Percentiles rank a stretch among this genome's conserved stretches.
Conservation (phyloP, 2,329 filamentous ascomycete genomes). For the Metarhizium rileyi region DNA sequence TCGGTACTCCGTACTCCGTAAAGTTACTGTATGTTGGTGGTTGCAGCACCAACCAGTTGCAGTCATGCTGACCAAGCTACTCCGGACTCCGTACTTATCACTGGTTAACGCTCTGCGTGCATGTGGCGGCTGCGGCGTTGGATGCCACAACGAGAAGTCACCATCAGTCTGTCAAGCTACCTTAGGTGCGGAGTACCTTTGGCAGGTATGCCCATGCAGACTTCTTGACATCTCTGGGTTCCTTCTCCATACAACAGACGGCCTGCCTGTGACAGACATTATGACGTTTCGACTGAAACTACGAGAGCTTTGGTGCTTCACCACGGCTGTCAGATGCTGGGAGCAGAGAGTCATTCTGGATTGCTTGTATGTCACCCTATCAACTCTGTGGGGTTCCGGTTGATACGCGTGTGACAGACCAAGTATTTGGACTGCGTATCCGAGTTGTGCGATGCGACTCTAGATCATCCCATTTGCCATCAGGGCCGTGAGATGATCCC, state of each 20-base stretch:
- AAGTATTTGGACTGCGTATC: background rate
- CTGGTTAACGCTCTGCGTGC: too few species aligned
- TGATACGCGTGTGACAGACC: background rate
- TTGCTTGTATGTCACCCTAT: background rate
- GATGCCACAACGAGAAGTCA: too few species aligned
- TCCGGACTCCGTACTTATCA: too few species aligned
- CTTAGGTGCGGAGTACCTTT: too few species aligned
- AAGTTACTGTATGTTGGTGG: too few species aligned
- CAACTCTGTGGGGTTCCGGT: background rate
- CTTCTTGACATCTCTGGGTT: background rate
- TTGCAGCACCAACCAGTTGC: too few species aligned
- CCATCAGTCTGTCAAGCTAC: too few species aligned
- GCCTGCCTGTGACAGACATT: background rate
- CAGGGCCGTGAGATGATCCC: background rate
- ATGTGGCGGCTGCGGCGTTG: too few species aligned
- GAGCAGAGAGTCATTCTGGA: background rate
- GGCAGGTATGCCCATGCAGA: too few species aligned
- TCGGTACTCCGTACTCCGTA: too few species aligned
- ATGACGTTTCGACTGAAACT: background rate
- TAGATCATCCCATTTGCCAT: background rate
- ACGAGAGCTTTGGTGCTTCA: background rate
- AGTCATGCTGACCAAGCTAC: too few species aligned
- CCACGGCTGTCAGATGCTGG: background rate
- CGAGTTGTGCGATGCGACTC: background rate
- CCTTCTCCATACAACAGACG: background rate